Percentiles rank a stretch among this genome's conserved stretches.
Evolutionary conservation across 129 eudicot genomes (phyloP).

Genomic region (Artemisia argyi): DNA sequence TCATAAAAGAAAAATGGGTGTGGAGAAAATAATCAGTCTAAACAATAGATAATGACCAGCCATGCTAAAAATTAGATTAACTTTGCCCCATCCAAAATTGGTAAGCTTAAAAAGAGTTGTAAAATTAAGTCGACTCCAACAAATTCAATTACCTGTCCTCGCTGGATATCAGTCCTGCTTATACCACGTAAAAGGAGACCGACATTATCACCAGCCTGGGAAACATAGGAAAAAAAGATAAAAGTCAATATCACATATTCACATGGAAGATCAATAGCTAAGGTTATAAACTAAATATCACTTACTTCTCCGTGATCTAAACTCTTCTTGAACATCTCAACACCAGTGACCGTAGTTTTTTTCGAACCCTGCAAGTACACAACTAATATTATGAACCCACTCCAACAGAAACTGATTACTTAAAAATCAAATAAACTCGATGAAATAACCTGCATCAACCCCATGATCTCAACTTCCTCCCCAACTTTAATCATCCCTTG

Average conservation of each 20-base stretch:
- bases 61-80: neutral
- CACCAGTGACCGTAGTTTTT: constrained; percentile 91
- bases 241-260: neutral
- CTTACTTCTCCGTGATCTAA: constrained; percentile 86
- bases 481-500: constrained; percentile 91
- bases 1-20: too few species aligned
- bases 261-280: neutral
- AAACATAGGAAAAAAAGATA: neutral
- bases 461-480: constrained; percentile 90
- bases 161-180: constrained; percentile 72
- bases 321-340: constrained; percentile 97
- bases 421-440: neutral
- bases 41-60: neutral
- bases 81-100: neutral
- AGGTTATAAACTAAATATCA: neutral
- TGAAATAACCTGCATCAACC: constrained; percentile 67
- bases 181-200: constrained; percentile 96
- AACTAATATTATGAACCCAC: neutral
- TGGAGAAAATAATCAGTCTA: too few species aligned
- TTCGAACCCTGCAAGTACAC: constrained; percentile 51
- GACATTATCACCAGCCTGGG: constrained; percentile 96
- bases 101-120: neutral
- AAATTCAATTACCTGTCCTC: constrained; percentile 76
- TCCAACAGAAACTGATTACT: constrained; percentile 1
- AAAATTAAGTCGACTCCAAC: neutral